Conservation (phyloP, 2,329 filamentous ascomycete genomes). For the Botrytis deweyae region DNA sequence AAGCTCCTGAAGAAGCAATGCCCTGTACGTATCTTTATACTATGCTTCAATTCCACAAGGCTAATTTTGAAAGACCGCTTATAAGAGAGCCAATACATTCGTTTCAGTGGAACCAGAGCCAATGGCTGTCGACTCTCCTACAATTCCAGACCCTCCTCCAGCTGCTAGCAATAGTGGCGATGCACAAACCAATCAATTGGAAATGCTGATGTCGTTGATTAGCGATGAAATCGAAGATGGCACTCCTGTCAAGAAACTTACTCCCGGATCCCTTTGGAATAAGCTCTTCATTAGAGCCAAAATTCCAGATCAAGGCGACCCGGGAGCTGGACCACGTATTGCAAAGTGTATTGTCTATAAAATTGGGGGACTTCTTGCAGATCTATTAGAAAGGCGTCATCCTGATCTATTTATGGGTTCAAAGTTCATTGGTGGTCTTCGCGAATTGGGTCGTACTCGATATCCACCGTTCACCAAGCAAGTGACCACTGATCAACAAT, state of each 20-base stretch:
- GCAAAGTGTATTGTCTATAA: constrained; percentile 18
- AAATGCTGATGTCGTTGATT: constrained; percentile 4
- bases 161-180: neutral
- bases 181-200: neutral
- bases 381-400: constrained; percentile 4
- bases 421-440: neutral
- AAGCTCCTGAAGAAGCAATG: constrained; percentile 17
- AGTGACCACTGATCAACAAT: constrained; percentile 1
- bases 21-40: neutral
- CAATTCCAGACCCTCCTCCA: neutral
- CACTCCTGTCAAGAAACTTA: constrained; percentile 13
- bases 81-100: neutral
- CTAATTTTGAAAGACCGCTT: neutral
- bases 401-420: neutral
- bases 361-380: constrained; percentile 4
- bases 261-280: neutral
- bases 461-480: constrained; percentile 12
- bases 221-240: neutral
- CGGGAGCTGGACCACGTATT: constrained; percentile 10
- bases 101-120: neutral
- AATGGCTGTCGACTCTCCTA: constrained; percentile 1
- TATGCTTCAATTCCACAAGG: neutral
- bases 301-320: constrained; percentile 2
- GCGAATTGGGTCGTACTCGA: neutral
- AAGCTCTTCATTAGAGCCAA: constrained; percentile 1